Conservation (phyloP, 257 asterid genomes). For the Petunia axillaris region DNA sequence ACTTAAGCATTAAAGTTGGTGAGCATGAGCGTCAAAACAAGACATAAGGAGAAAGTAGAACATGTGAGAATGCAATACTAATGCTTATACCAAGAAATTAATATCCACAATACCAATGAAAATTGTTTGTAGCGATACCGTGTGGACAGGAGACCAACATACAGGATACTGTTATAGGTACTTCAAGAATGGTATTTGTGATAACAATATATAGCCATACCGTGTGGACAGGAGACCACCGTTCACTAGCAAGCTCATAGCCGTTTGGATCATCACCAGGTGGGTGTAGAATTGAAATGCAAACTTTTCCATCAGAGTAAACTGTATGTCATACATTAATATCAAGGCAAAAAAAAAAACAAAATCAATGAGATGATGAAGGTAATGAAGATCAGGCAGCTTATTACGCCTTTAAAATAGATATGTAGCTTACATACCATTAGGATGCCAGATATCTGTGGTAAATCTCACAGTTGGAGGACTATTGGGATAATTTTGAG, state of each 20-base stretch:
- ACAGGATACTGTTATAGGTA: not conserved
- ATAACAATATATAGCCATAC: constrained; percentile 42
- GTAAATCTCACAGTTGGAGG: constrained; percentile 96
- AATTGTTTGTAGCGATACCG: not conserved
- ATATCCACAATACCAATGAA: not conserved
- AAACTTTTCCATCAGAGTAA: constrained; percentile 91
- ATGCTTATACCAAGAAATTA: not conserved
- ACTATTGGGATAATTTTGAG: constrained; percentile 84
- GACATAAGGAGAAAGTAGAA: not conserved
- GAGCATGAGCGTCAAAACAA: not conserved
- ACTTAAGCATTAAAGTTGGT: not conserved
- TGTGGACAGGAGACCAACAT: not conserved
- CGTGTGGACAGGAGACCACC: constrained; percentile 99
- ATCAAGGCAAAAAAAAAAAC: constrained; percentile 27
- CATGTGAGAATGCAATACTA: not conserved
- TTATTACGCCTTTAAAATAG: not conserved
- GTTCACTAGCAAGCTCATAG: constrained; percentile 98
- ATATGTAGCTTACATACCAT: constrained; percentile 59
- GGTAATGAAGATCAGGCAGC: not conserved
- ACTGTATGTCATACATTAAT: constrained; percentile 52
- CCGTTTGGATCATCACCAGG: constrained; percentile 99
- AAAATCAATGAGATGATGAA: constrained; percentile 16
- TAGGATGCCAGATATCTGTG: constrained; percentile 98
- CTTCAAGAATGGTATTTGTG: not conserved
- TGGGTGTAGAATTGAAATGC: constrained; percentile 96